phyloP scores from a whole-genome alignment of 2,329 filamentous ascomycete genomes.

The Colletotrichum sp. region DNA sequence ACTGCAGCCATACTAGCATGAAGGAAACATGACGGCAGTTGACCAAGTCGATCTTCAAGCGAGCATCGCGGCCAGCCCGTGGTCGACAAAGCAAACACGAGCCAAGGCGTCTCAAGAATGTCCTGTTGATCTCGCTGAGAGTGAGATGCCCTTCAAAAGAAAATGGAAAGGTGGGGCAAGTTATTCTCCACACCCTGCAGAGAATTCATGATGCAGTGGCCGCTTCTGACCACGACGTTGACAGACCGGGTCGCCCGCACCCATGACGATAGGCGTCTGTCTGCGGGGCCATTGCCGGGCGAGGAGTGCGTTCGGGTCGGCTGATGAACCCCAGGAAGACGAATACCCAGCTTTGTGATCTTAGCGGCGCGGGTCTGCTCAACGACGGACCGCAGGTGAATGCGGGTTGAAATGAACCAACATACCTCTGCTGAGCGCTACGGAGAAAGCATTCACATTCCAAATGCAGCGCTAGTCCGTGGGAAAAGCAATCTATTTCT shows the following conservation, averaged over 20 bases:
- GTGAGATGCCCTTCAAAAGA: not conserved
- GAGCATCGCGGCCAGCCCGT: not conserved
- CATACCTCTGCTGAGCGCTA: not conserved
- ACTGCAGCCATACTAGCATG: not conserved
- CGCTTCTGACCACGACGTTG: not conserved
- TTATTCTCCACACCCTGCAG: not conserved
- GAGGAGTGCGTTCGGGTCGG: not conserved
- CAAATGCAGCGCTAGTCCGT: not conserved
- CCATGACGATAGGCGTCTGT: not conserved
- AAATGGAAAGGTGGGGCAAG: not conserved
- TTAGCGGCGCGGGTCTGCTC: not conserved
- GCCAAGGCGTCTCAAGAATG: not conserved
- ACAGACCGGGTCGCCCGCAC: not conserved
- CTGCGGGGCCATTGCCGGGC: not conserved
- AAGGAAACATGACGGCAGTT: not conserved
- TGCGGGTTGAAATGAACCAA: not conserved
- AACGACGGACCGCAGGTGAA: not conserved
- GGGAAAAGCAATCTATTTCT: not conserved
- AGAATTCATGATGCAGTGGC: not conserved
- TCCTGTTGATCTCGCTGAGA: not conserved
- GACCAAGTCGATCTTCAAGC: not conserved
- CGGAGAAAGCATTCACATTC: not conserved
- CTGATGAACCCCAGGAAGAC: not conserved
- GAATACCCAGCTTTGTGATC: not conserved
- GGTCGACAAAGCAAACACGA: not conserved